phyloP scores from a whole-genome alignment of 768 basidiomycete genomes.

The Termitomyces sp. region DNA sequence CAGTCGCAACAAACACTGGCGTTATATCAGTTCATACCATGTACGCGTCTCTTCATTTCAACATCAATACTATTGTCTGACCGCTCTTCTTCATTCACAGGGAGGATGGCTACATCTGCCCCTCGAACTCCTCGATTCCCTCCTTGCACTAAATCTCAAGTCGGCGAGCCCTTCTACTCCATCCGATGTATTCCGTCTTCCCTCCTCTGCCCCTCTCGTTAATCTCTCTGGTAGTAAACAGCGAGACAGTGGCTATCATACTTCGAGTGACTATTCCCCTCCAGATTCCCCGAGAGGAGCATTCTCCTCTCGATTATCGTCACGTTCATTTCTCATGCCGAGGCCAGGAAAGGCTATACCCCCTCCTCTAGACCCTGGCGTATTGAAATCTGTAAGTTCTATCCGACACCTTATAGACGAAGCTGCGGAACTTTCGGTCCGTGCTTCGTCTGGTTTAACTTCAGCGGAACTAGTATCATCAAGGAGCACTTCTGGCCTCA shows the following conservation, averaged over 20 bases:
- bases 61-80: slow-evolving; percentile 1
- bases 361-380: slow-evolving; percentile 87
- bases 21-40: slow-evolving; percentile 89
- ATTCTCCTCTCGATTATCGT: slow-evolving; percentile 33
- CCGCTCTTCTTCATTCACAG: slow-evolving; percentile 35
- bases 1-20: slow-evolving; percentile 92
- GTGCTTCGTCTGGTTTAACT: slow-evolving; percentile 81
- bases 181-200: slow-evolving; percentile 38
- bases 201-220: slow-evolving; percentile 23
- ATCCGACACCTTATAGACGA: slow-evolving; percentile 86
- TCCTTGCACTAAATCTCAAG: slow-evolving; percentile 75
- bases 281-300: slow-evolving; percentile 40
- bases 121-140: slow-evolving; percentile 78
- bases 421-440: slow-evolving; percentile 83
- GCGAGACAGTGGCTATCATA: slow-evolving; percentile 44
- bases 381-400: slow-evolving; percentile 69
- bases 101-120: slow-evolving; percentile 92
- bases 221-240: slow-evolving; percentile 26
- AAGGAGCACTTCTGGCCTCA: slow-evolving; percentile 38
- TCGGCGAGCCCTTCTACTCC: slow-evolving; percentile 52
- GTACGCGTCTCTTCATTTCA: slow-evolving; percentile 39
- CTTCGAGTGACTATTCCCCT: slow-evolving; percentile 38
- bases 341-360: slow-evolving; percentile 69
- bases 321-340: slow-evolving; percentile 48
- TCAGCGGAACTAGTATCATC: slow-evolving; percentile 70